Evolutionary conservation across 2,329 filamentous ascomycete genomes (phyloP).

Genomic region (Paracamarosporium sp.): DNA sequence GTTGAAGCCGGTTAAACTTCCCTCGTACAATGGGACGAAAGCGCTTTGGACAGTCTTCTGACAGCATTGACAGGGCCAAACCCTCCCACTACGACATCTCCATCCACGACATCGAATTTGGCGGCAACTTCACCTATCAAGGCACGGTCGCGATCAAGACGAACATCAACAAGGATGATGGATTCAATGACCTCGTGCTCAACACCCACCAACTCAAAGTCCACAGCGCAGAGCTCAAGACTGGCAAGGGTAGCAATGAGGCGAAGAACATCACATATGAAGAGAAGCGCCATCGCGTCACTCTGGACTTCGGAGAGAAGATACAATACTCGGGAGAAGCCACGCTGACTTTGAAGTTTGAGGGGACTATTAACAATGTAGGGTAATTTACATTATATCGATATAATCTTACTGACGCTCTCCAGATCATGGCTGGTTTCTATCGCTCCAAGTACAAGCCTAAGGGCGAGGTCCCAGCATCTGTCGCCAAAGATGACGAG

Average conservation of each 20-base stretch:
- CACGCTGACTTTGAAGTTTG: conserved; percentile 73
- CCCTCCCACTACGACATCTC: conserved; percentile 86
- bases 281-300: conserved; percentile 81
- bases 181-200: conserved; percentile 77
- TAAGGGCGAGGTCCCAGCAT: conserved; percentile 70
- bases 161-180: conserved; percentile 68
- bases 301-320: conserved; percentile 76
- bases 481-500: conserved; percentile 75
- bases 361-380: conserved; percentile 83
- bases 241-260: conserved; percentile 63
- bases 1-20: neutral
- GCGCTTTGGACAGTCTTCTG: conserved; percentile 10
- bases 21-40: neutral
- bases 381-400: conserved; percentile 4
- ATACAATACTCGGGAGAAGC: conserved; percentile 72
- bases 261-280: conserved; percentile 79
- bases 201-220: conserved; percentile 88
- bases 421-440: conserved; percentile 79
- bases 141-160: conserved; percentile 83
- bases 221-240: conserved; percentile 67
- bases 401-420: neutral
- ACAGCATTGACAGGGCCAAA: conserved; percentile 66
- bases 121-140: conserved; percentile 79
- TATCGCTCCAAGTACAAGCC: conserved; percentile 95
- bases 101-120: conserved; percentile 77